Percentiles rank a stretch among this genome's conserved stretches.
These are phyloP conservation scores for Zasmidium cellare DNA, from an alignment of 2,329 filamentous ascomycete genomes.

Conservation along the genomic window DNA sequence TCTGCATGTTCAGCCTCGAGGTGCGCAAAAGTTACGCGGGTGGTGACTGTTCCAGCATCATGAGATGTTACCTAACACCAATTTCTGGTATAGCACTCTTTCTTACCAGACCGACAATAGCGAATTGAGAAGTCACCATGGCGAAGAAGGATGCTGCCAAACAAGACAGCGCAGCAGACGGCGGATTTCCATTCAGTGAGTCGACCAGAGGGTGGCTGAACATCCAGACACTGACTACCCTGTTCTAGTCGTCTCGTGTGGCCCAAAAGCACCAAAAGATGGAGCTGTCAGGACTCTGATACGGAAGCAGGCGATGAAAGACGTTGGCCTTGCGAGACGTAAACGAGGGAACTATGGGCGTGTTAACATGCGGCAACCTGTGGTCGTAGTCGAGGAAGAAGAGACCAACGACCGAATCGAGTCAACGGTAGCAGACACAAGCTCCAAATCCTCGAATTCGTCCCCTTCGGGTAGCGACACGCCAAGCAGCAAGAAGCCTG, in stretches of 20 bases:
- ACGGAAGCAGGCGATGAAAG: constrained; percentile 43
- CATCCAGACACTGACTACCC: neutral
- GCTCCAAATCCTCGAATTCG: neutral
- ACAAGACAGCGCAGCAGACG: neutral
- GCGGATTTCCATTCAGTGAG: neutral
- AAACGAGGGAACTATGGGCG: constrained; percentile 1
- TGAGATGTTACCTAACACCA: no score
- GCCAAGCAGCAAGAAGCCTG: neutral
- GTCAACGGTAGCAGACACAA: neutral
- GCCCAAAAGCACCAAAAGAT: constrained; percentile 27
- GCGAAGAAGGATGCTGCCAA: neutral
- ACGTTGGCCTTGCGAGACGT: constrained; percentile 34
- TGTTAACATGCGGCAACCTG: neutral
- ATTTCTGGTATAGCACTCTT: no score
- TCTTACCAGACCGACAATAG: neutral
- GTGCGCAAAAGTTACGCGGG: neutral
- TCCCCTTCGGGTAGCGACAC: neutral
- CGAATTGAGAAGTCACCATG: neutral
- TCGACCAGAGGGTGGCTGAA: no score
- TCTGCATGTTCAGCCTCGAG: neutral
- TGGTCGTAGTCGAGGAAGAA: neutral
- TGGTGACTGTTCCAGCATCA: no score
- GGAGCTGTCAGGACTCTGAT: constrained; percentile 31
- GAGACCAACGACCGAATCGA: constrained; percentile 19
- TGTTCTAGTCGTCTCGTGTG: constrained; percentile 19